Conservation (phyloP, 345 rosid species). For the Citrus trifoliata region DNA sequence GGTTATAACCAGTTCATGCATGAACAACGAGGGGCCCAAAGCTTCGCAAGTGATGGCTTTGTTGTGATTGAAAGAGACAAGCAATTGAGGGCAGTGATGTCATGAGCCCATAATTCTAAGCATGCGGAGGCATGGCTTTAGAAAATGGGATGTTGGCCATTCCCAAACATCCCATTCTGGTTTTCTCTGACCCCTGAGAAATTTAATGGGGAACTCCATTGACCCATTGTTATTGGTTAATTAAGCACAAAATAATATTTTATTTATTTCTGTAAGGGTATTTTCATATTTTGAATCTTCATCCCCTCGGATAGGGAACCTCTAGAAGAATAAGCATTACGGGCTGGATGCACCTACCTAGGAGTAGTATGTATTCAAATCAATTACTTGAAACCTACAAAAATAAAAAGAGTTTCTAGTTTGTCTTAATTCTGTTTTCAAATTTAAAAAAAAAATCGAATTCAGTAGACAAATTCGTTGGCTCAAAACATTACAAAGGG, state of each 20-base stretch:
- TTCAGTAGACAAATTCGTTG: too few species aligned
- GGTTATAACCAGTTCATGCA: background rate
- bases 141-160: constrained; percentile 41
- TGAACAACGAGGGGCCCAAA: background rate
- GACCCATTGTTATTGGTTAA: background rate
- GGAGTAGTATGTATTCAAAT: too few species aligned
- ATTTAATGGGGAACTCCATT: constrained; percentile 9
- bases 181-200: constrained; percentile 3
- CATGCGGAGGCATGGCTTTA: constrained; percentile 17
- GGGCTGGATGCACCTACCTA: too few species aligned
- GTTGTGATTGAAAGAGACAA: constrained; percentile 23
- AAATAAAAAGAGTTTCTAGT: too few species aligned
- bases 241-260: background rate
- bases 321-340: too few species aligned
- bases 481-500: too few species aligned
- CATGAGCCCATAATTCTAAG: constrained; percentile 20
- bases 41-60: background rate
- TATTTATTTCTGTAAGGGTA: background rate
- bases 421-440: too few species aligned
- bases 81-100: background rate
- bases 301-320: too few species aligned
- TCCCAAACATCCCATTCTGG: constrained; percentile 28
- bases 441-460: too few species aligned
- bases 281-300: too few species aligned
- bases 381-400: too few species aligned